Evolutionary conservation across 2,329 filamentous ascomycete species (phyloP), one percentile per base, ranked within the genome.

Genomic region (Laburnicola sp.): DNA sequence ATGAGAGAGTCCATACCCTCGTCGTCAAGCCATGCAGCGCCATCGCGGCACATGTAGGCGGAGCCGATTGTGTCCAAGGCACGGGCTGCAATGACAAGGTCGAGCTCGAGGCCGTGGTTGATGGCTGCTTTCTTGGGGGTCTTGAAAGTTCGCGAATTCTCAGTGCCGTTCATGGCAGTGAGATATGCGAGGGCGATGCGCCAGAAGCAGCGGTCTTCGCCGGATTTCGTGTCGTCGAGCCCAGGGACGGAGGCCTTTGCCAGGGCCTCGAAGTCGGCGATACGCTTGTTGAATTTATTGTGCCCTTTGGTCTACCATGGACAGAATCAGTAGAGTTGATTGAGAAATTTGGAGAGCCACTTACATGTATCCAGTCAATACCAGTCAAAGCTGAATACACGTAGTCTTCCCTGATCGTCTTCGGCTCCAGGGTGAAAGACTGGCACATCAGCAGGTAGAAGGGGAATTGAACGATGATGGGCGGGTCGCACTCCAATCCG

Each of bases 391-490:
- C 44, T 9, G 44, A 27, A 10, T 47, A 47, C 27, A 47, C 44
- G 23, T 47, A 47, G 35, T 47, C 44, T n/a, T 47, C 44, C 6
- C 44, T 23, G 5, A 47, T 26, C 3, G 23, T 23, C 8, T 16
- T 39, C 11, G 44, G 44, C 35, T 47, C 44, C 25, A 47, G 23
- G 3, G 23, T 47, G 44, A 47, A 47, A 2, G 44, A 39, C 26
- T 47, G 44, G 26, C 44, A 47, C 44, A 47, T 47, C 21, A 47
- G 3, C n/a, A 47, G 44, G 11, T 47, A 47, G 27, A 47, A 47
- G 7, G 44, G 44, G 16, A 47, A 47, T 31, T 47, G 44, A 6
- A 47, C 44, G 35, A 47, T 47, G 25, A 47, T 47, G 9, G 44
- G 44, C 3, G 44, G 44, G 39, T 47, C 44, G 25, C 44, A 47